Evolutionary conservation across 257 asterid species (phyloP).

Genomic region (Capsicum rhomboideum): DNA sequence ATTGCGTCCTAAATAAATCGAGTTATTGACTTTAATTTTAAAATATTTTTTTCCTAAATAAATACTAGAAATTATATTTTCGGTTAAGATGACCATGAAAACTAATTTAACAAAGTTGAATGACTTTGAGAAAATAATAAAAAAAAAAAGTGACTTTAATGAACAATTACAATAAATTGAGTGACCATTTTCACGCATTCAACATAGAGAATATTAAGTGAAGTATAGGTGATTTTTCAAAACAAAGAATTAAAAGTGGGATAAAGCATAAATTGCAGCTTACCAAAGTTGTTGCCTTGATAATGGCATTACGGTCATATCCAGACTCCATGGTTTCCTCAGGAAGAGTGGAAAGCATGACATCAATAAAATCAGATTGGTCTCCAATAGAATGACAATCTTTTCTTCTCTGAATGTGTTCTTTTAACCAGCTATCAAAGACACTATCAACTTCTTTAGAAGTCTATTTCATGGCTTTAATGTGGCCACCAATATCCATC

Average conservation of each 20-base stretch:
- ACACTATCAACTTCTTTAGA: conserved; percentile 29
- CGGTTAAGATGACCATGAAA: no score
- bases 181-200: no score
- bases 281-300: conserved; percentile 54
- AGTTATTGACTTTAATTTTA: background rate
- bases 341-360: conserved; percentile 32
- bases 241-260: background rate
- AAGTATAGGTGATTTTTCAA: no score
- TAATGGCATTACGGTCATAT: conserved; percentile 23
- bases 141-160: no score
- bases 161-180: no score
- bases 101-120: no score
- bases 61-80: no score
- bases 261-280: background rate
- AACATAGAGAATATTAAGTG: no score
- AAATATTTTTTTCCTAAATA: no score
- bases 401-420: conserved; percentile 21
- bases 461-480: conserved; percentile 35
- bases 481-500: conserved; percentile 51
- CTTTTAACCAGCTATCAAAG: conserved; percentile 35
- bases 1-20: background rate
- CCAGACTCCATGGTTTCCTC: conserved; percentile 19
- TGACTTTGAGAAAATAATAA: no score
- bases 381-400: background rate
- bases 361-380: conserved; percentile 37